Percentiles rank a stretch among this genome's conserved stretches.
Evolutionary conservation across 768 basidiomycete species (phyloP).

Genomic region (Kwoniella newhampshirensis): DNA sequence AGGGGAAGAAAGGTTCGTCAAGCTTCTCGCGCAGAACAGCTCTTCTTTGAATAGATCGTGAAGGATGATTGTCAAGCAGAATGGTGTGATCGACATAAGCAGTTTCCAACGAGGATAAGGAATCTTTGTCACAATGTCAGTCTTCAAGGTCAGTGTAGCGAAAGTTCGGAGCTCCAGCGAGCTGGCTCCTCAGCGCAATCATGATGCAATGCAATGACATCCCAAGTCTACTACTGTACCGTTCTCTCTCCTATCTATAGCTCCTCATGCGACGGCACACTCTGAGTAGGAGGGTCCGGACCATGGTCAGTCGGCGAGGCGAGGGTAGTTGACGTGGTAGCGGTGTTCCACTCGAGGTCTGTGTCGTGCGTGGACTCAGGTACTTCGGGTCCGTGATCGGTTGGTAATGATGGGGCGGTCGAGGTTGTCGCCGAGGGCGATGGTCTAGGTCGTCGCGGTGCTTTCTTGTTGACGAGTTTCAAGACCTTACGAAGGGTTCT

Average conservation of each 20-base stretch:
- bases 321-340: conserved; percentile 3
- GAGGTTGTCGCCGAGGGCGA: conserved; percentile 21
- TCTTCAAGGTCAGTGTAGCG: too few relatives aligned
- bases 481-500: conserved; percentile 34
- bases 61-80: too few relatives aligned
- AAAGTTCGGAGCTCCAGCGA: too few relatives aligned
- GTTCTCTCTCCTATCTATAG: conserved; percentile 5
- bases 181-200: too few relatives aligned
- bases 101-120: too few relatives aligned
- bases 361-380: conserved; percentile 4
- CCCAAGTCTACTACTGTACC: too few relatives aligned
- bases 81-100: too few relatives aligned
- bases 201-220: too few relatives aligned
- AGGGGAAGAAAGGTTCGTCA: too few relatives aligned
- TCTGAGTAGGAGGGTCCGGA: conserved; percentile 2
- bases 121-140: too few relatives aligned
- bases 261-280: conserved; percentile 27
- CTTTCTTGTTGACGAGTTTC: conserved; percentile 36
- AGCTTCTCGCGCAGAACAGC: too few relatives aligned
- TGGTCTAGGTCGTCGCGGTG: conserved; percentile 33
- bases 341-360: background rate
- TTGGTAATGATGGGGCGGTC: conserved; percentile 12
- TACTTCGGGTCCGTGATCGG: conserved; percentile 13
- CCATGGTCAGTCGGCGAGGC: conserved; percentile 17
- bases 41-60: too few relatives aligned